A percentile compares a stretch with the other conserved stretches of the same genome.
Evolutionary conservation across 2,329 filamentous ascomycete species (phyloP).

Genomic region (Paecilomyces sp.): DNA sequence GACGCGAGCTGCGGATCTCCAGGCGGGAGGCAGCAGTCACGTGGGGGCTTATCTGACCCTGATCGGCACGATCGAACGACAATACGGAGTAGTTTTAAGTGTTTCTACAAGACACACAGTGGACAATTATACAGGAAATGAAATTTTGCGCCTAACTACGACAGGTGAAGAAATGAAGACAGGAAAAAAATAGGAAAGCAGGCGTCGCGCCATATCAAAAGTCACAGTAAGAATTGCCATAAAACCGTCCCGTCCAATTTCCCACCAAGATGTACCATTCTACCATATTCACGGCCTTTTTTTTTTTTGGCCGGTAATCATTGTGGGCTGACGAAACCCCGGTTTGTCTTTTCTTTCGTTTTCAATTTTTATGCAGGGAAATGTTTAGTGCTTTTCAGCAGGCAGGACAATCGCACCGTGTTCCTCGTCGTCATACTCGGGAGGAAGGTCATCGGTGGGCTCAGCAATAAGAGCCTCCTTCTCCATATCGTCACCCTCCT

Average conservation of each 20-base stretch:
- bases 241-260: neutral
- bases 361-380: neutral
- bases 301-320: neutral
- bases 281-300: neutral
- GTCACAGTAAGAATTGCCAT: constrained; percentile 5
- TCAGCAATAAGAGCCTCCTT: constrained; percentile 35
- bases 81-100: neutral
- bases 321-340: neutral
- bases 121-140: neutral
- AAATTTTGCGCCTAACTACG: neutral
- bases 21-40: neutral
- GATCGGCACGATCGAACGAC: neutral
- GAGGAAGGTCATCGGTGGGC: constrained; percentile 24
- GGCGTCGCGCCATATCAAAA: constrained; percentile 6
- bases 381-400: constrained; percentile 25
- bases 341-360: neutral
- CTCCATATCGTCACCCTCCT: constrained; percentile 32
- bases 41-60: neutral
- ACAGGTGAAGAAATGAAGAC: neutral
- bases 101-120: neutral
- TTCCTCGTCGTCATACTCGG: constrained; percentile 29
- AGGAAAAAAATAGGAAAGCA: neutral
- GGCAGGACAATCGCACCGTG: constrained; percentile 15
- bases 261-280: neutral
- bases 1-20: neutral